These are phyloP conservation scores for Schizosaccharomyces lindneri DNA, from an alignment of 805 yeast species.

Conservation along the genomic window DNA sequence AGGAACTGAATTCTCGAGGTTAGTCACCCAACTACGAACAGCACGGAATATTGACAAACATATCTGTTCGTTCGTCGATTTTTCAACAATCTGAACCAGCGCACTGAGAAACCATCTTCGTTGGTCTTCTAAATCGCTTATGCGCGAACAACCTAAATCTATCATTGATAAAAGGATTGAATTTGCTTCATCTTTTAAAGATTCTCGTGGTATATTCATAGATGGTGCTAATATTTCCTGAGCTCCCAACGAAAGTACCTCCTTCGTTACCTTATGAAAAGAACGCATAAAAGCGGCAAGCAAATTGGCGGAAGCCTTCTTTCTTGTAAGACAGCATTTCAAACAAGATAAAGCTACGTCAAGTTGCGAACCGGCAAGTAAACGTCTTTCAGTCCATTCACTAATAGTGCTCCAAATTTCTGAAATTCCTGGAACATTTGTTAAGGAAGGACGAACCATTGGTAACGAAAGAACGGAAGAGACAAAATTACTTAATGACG, in stretches of 20 bases:
- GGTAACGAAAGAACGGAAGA: neutral
- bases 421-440: neutral
- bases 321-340: slow-evolving; percentile 21
- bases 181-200: neutral
- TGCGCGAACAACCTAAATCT: neutral
- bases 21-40: slow-evolving; percentile 75
- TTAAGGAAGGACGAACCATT: neutral
- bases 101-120: slow-evolving; percentile 67
- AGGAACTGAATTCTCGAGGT: slow-evolving; percentile 64
- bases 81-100: slow-evolving; percentile 71
- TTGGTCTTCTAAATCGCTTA: slow-evolving; percentile 50
- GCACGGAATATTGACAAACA: slow-evolving; percentile 50
- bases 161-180: neutral
- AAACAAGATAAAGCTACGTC: neutral
- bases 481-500: slow-evolving; percentile 17
- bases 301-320: slow-evolving; percentile 35
- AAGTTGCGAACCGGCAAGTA: neutral
- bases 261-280: slow-evolving; percentile 45
- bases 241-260: slow-evolving; percentile 20
- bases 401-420: neutral
- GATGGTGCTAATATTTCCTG: slow-evolving; percentile 44
- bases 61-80: slow-evolving; percentile 56
- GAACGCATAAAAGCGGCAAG: slow-evolving; percentile 35
- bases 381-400: neutral
- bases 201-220: slow-evolving; percentile 17